Evolutionary conservation across 2,329 filamentous ascomycete species (phyloP).

Genomic region (Zymoseptoria pseudotritici): DNA sequence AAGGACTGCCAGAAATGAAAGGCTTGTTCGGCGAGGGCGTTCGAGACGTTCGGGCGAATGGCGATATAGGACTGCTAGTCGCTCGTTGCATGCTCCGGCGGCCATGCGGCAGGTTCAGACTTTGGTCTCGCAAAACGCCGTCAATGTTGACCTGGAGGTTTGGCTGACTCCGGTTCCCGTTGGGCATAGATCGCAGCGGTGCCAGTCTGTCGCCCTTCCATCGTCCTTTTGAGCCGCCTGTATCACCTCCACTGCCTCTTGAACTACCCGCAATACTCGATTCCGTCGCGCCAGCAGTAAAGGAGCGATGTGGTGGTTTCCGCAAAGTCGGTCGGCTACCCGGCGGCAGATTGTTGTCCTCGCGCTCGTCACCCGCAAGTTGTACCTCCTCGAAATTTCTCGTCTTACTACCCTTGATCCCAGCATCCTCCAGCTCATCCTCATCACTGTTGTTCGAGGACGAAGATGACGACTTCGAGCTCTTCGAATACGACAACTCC

Average conservation of each 20-base stretch:
- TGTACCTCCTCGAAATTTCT: conserved; percentile 91
- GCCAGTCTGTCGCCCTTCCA: background rate
- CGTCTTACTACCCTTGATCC: conserved; percentile 51
- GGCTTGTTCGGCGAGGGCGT: conserved; percentile 28
- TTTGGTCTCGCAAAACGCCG: conserved; percentile 29
- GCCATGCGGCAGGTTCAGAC: conserved; percentile 33
- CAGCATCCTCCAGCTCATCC: conserved; percentile 30
- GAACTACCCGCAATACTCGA: background rate
- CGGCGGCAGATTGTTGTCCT: conserved; percentile 38
- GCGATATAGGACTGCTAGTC: conserved; percentile 32
- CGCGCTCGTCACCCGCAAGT: conserved; percentile 51
- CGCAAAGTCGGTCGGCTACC: conserved; percentile 26
- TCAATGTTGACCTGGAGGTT: conserved; percentile 35
- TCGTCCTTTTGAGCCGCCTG: conserved; percentile 3
- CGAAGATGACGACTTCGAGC: conserved; percentile 67
- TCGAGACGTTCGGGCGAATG: conserved; percentile 23
- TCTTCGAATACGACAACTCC: conserved; percentile 63
- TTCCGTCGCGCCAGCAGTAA: background rate
- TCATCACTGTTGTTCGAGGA: conserved; percentile 75
- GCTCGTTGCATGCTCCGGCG: conserved; percentile 31
- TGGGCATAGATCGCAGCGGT: background rate
- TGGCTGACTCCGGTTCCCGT: conserved; percentile 18
- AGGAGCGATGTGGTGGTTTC: conserved; percentile 17
- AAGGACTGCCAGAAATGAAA: conserved; percentile 14
- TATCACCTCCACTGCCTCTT: conserved; percentile 1